Evolutionary conservation across 805 yeast genomes (phyloP), one percentile per base, ranked within the genome.

Genomic region (Huiozyma sinensis): DNA sequence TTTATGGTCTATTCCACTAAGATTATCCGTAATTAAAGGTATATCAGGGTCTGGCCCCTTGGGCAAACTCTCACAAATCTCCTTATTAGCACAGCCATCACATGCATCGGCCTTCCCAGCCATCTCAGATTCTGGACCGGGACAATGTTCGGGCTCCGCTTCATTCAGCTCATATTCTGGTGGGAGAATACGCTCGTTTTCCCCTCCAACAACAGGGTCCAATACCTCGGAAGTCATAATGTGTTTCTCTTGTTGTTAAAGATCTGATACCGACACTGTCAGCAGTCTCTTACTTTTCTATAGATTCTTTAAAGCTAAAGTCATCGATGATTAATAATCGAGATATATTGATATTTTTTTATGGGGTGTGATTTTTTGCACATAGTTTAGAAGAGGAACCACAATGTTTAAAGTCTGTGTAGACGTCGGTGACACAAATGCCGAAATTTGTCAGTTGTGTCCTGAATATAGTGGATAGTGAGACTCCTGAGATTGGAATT

Each of bases 71-170:
- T 87, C 82, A 66, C 99, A 92, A 5, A 90, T 83, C 38, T 73
- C 78, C 63, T 92, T 88, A 65, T 92, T 92, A 11, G 97, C 94
- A 67, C 99, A 92, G 8, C 97, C 96, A 7, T 68, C 73, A 60
- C 99, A 92, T 9, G 97, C 95, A 57, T 86, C 95, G 3, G 86
- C 89, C 54, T 83, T 78, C 6, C 99, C 99, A 2, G 99, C 98
- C 43, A 67, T 65, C 53, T 88, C 97, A 2, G 95, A 82, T 58
- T 90, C 96, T 1, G 97, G 95, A 1, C 98, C 99, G 0, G 98
- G 98, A 67, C 99, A 92, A 63, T 92, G 97, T 58, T 88, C 97
- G 1, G 98, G 97, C 56, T 83, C 94, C 0, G 92, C 88, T 0
- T 80, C 85, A 44, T 70, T 68, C 28, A 75, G 45, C 32, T 52